These are phyloP conservation scores for thale cress (Arabidopsis thaliana) DNA, from an alignment of 345 rosid species.

Conservation along the genomic window DNA sequence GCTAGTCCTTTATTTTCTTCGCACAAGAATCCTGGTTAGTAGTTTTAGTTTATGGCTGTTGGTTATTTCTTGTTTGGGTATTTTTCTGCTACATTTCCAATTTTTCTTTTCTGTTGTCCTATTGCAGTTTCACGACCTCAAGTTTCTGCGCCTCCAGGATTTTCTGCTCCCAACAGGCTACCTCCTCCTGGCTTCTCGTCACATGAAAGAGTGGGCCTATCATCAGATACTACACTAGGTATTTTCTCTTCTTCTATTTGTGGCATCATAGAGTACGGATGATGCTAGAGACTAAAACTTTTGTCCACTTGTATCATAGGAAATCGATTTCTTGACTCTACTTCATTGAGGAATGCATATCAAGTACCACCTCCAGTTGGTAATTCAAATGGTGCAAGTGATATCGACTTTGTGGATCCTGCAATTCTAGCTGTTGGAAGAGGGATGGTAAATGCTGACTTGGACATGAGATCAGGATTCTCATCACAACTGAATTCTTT, in stretches of 20 bases:
- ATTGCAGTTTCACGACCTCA: constrained; percentile 70
- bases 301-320: constrained; percentile 49
- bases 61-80: constrained; percentile 18
- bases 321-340: constrained; percentile 54
- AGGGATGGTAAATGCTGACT: constrained; percentile 61
- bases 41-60: constrained; percentile 1
- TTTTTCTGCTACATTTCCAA: background rate
- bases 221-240: constrained; percentile 63
- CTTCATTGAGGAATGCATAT: constrained; percentile 65
- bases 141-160: constrained; percentile 91
- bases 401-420: constrained; percentile 91
- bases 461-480: constrained; percentile 65
- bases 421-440: constrained; percentile 97
- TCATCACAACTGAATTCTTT: constrained; percentile 55
- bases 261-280: constrained; percentile 1
- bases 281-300: constrained; percentile 20
- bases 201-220: constrained; percentile 67
- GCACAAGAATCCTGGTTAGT: constrained; percentile 71
- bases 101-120: background rate
- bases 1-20: constrained; percentile 56
- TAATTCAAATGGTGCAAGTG: constrained; percentile 53
- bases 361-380: constrained; percentile 49
- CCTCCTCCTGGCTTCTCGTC: constrained; percentile 97
- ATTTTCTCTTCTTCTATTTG: constrained; percentile 30
- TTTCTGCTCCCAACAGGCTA: constrained; percentile 82